These are phyloP conservation scores for Axilococcus clingmanii DNA, from an alignment of 139 green algal species.

Conservation along the genomic window DNA sequence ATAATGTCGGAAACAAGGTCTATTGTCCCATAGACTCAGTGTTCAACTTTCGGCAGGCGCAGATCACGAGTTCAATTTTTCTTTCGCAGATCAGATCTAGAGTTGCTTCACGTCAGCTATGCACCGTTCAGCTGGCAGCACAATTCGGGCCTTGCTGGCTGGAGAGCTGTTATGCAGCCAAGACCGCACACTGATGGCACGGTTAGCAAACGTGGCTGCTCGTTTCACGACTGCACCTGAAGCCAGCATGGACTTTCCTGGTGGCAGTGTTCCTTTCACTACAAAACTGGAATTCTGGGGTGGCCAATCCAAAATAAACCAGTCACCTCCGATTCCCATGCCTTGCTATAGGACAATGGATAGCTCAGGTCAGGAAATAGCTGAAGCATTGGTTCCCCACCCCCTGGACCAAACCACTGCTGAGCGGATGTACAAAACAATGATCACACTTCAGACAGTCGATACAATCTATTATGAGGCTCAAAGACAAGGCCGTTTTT, in stretches of 20 bases:
- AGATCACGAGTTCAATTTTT: no score
- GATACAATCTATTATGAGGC: slow-evolving; percentile 89
- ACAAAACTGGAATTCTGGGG: slow-evolving; percentile 26
- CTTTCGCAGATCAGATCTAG: no score
- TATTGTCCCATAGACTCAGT: no score
- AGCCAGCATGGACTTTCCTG: slow-evolving; percentile 43
- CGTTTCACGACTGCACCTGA: no score
- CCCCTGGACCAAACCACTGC: slow-evolving; percentile 28
- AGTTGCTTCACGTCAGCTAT: no score
- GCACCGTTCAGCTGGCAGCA: no score
- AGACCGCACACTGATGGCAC: no score
- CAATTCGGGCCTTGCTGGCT: no score
- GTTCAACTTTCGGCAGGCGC: no score
- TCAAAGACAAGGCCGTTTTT: slow-evolving; percentile 89
- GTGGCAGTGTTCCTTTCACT: slow-evolving; percentile 48
- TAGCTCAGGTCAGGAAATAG: slow-evolving; percentile 27
- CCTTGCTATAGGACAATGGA: slow-evolving; percentile 57
- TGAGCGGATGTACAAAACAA: slow-evolving; percentile 42
- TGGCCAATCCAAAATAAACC: slow-evolving; percentile 3
- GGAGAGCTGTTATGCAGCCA: no score
- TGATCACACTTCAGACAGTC: slow-evolving; percentile 62
- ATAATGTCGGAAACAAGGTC: no score
- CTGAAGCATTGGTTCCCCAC: slow-evolving; percentile 31
- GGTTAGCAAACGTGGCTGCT: no score
- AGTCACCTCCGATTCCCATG: slow-evolving; percentile 17